Conservation (phyloP, 768 basidiomycete genomes). For the Tricholoma terreum region DNA sequence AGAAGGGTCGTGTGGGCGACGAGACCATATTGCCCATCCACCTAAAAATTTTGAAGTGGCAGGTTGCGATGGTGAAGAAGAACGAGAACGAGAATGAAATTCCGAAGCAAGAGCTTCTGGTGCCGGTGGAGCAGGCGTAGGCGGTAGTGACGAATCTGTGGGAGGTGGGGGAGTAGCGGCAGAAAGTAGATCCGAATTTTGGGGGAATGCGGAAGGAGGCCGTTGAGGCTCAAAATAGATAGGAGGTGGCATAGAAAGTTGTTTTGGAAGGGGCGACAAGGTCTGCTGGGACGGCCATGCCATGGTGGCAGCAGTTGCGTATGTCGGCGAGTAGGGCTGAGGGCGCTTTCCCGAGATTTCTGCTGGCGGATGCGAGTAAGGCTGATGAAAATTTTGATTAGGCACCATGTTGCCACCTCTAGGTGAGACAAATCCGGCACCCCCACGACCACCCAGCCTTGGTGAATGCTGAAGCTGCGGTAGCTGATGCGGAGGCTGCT, state of each 20-base stretch:
- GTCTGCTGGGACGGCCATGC: conserved; percentile 46
- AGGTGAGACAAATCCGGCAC: conserved; percentile 30
- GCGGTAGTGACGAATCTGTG: neutral
- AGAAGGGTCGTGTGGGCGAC: conserved; percentile 62
- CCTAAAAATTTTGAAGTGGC: conserved; percentile 9
- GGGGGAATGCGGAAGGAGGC: neutral
- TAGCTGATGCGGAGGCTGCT: conserved; percentile 35
- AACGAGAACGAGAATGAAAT: neutral
- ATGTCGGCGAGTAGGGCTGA: conserved; percentile 30
- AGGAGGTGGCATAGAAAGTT: conserved; percentile 49
- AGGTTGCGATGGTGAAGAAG: neutral
- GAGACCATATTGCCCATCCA: conserved; percentile 69
- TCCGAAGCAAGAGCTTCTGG: neutral
- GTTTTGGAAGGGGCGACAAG: conserved; percentile 62
- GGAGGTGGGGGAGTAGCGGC: neutral
- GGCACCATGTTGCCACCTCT: conserved; percentile 32
- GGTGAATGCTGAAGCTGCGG: conserved; percentile 32
- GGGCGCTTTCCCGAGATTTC: conserved; percentile 16
- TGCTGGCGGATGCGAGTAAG: conserved; percentile 19
- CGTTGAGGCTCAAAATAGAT: conserved; percentile 8
- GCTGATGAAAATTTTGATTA: conserved; percentile 33
- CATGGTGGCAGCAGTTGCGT: conserved; percentile 25
- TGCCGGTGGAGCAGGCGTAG: conserved; percentile 1
- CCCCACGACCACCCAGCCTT: conserved; percentile 31
- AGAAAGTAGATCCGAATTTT: conserved; percentile 1